A percentile compares a stretch with the other conserved stretches of the same genome.
phyloP scores from a whole-genome alignment of 805 yeast species.

The Candida hispaniensis region DNA sequence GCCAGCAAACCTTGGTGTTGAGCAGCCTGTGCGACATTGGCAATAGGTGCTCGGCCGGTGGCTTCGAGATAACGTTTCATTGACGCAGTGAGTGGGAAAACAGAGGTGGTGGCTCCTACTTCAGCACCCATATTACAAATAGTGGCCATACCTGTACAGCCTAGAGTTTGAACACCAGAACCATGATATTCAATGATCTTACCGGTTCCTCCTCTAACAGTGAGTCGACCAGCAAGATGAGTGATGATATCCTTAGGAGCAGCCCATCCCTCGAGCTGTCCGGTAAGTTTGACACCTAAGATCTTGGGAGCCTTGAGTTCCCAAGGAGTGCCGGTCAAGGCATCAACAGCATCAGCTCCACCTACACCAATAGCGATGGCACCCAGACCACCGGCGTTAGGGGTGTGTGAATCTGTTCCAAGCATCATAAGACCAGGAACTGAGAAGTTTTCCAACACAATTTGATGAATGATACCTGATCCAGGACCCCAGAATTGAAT shows the following conservation, averaged over 20 bases:
- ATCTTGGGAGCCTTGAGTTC: slow-evolving; percentile 95
- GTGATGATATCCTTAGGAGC: slow-evolving; percentile 96
- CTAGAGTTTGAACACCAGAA: slow-evolving; percentile 76
- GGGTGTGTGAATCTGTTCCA: slow-evolving; percentile 98
- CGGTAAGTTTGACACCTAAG: slow-evolving; percentile 88
- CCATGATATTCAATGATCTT: slow-evolving; percentile 94
- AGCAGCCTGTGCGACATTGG: slow-evolving; percentile 62
- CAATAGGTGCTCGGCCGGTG: slow-evolving; percentile 75
- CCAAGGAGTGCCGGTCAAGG: slow-evolving; percentile 95
- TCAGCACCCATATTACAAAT: slow-evolving; percentile 99
- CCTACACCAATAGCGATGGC: slow-evolving; percentile 99
- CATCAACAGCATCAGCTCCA: slow-evolving; percentile 99
- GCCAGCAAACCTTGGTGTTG: slow-evolving; percentile 48
- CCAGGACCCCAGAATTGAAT: slow-evolving; percentile 99
- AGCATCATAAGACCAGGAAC: slow-evolving; percentile 96
- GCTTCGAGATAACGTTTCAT: slow-evolving; percentile 70
- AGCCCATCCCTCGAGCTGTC: slow-evolving; percentile 84
- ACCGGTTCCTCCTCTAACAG: slow-evolving; percentile 98
- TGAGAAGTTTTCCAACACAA: slow-evolving; percentile 90
- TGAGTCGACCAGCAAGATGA: slow-evolving; percentile 78
- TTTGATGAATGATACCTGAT: slow-evolving; percentile 97
- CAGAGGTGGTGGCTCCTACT: slow-evolving; percentile 96
- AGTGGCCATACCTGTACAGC: slow-evolving; percentile 99
- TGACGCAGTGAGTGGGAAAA: slow-evolving; percentile 86
- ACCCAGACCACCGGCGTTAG: slow-evolving; percentile 98